Base-by-base conservation (phyloP, 75 land plant genomes). In the Picea glauca region DNA sequence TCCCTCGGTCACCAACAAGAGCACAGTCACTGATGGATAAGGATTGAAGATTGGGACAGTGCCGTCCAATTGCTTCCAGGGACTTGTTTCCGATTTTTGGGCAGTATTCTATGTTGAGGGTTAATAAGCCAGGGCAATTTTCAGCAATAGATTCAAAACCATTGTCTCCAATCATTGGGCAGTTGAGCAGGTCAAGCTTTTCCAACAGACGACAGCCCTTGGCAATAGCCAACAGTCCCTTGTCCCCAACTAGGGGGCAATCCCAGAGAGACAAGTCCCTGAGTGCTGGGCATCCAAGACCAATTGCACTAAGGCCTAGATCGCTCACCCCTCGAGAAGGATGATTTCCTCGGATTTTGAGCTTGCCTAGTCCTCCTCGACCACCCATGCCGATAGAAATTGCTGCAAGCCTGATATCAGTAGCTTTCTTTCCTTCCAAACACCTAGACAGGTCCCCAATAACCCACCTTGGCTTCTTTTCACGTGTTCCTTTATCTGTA, bases 391-490 rank as follows among this genome's bases (percentile, higher is more conserved):
- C 95, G 54, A 96, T 78, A 66, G 99, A 88, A 31, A 92, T 84
- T 20, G 91, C 82, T 76, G 98, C 93, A 43, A 96, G 87, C 76
- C 91, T 85, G 0, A 84, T 75, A 78, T 96, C 99, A 0, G 99
- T 92, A 14, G 99, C 98, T 56, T 89, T 88, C 89, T 90, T 91
- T 38, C 95, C 98, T 80, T 91, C 93, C 82, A 96, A 84, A 73
- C 81, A 79, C 58, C 95, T 86, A 26, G 91, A 81, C 12, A 94
- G 93, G 18, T 82, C 86, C 58, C 91, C 99, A 75, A 81, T 79
- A 33, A 79, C 81, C 85, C 77, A 67, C 78, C 84, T 88, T 20
- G 80, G 77, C 77, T 73, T 84, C 46, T 56, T 57, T 33, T 77
- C 81, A 62, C 17, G 20, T 56, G 83, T 79, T 21, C 64, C 78